These are phyloP conservation scores for Camillea tinctor DNA, from an alignment of 2,329 filamentous ascomycete species.

Conservation along the genomic window DNA sequence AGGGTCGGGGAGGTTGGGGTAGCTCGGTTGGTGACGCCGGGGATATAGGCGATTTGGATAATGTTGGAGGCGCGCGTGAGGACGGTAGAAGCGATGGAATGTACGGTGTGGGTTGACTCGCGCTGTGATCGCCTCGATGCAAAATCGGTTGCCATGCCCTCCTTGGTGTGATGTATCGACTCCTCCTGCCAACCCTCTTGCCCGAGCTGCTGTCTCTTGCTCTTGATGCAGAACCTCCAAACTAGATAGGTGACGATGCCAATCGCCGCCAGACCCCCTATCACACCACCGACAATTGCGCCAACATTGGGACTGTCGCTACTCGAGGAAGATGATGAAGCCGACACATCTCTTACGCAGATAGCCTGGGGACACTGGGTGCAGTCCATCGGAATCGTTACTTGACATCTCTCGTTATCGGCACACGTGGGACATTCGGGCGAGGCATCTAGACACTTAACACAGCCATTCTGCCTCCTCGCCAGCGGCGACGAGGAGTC, in stretches of 20 bases:
- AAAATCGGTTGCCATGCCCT: slow-evolving; percentile 27
- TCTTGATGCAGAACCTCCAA: slow-evolving; percentile 86
- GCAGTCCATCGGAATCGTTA: slow-evolving; percentile 45
- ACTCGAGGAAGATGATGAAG: slow-evolving; percentile 2
- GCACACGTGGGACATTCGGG: slow-evolving; percentile 48
- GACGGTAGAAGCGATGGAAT: slow-evolving; percentile 92
- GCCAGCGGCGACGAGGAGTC: slow-evolving; percentile 32
- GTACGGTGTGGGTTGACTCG: slow-evolving; percentile 79
- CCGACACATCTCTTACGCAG: slow-evolving; percentile 38
- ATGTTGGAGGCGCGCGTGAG: slow-evolving; percentile 96
- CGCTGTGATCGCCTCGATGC: slow-evolving; percentile 58
- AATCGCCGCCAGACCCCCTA: slow-evolving; percentile 78
- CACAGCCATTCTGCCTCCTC: slow-evolving; percentile 43
- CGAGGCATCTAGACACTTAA: slow-evolving; percentile 43
- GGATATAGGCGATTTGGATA: slow-evolving; percentile 98
- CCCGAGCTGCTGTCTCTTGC: slow-evolving; percentile 64
- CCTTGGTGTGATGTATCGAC: slow-evolving; percentile 49
- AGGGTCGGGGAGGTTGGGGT: slow-evolving; percentile 77
- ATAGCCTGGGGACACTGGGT: slow-evolving; percentile 46
- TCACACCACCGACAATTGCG: slow-evolving; percentile 86
- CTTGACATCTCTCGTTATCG: slow-evolving; percentile 43
- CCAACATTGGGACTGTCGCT: slow-evolving; percentile 63
- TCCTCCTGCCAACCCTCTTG: slow-evolving; percentile 56
- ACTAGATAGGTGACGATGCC: slow-evolving; percentile 75
- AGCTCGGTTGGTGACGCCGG: slow-evolving; percentile 90